A percentile compares a stretch with the other conserved stretches of the same genome.
Conservation (phyloP, 768 basidiomycete species). For the Chlorophyllum brunneum region DNA sequence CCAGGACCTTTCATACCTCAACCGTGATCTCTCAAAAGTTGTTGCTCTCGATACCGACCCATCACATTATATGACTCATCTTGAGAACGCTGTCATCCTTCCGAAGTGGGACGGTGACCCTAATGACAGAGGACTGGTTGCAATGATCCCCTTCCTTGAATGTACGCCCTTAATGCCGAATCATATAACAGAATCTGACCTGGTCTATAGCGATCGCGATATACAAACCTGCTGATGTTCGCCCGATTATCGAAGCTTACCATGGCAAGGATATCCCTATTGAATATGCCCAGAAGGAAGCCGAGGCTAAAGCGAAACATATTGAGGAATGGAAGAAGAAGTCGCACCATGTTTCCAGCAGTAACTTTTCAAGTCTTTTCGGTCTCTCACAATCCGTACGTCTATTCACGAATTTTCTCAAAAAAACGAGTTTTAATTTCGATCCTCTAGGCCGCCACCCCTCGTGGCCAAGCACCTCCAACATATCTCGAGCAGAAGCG, state of each 20-base stretch:
- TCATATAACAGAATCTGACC: constrained; percentile 1
- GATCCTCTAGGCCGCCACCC: constrained; percentile 15
- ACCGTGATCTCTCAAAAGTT: constrained; percentile 90
- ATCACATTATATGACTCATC: constrained; percentile 75
- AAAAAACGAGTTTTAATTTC: neutral
- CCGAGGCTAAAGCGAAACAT: constrained; percentile 72
- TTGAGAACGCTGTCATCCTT: constrained; percentile 83
- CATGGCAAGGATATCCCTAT: constrained; percentile 82
- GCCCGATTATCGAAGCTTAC: constrained; percentile 83
- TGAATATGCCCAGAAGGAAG: constrained; percentile 88
- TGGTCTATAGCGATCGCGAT: constrained; percentile 76
- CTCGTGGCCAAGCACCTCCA: constrained; percentile 32
- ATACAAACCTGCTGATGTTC: constrained; percentile 82
- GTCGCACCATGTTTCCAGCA: constrained; percentile 26
- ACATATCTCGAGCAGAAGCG: constrained; percentile 55
- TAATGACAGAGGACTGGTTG: constrained; percentile 67
- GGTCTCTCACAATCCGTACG: constrained; percentile 30
- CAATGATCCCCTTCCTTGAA: constrained; percentile 97
- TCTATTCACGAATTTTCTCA: neutral
- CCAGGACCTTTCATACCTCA: constrained; percentile 90
- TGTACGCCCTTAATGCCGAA: constrained; percentile 36
- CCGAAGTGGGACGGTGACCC: constrained; percentile 84
- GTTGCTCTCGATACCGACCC: constrained; percentile 81
- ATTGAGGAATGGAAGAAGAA: constrained; percentile 77
- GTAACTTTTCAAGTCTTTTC: constrained; percentile 37